Base-by-base conservation (phyloP, 352 stramenopile genomes). In the Pythium sp. region DNA sequence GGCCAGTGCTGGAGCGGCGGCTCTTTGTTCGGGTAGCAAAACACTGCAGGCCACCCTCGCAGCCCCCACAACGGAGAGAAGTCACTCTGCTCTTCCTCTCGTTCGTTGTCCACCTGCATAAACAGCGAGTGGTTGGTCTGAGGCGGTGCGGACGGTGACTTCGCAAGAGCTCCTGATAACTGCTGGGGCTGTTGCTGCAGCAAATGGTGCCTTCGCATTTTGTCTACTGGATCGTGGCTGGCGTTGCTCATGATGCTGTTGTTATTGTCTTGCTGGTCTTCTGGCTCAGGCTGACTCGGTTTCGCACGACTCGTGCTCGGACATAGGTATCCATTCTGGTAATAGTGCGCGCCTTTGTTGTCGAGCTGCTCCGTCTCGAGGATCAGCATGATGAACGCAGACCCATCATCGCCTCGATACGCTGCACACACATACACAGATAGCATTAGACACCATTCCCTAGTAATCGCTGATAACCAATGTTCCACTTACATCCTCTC, bases 41-140 rank as follows among this genome's bases (percentile, higher is more conserved):
- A 95, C 11, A 96, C 81, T 28, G 87, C 86, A 15, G 89, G 87
- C 83, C 84, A 95, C 26, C 80, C 82, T n/a, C 85, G 73, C 53
- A 95, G 71, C 0, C 87, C 86, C 85, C 86, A 94, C 2, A 94
- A 78, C 47, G 89, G 80, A 3, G 85, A 87, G 66, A 94, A 95
- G 62, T 96, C 86, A 26, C 79, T 84, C 34, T 86, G 75, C 36
- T 91, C 81, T 22, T 92, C 83, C 47, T 90, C 79, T 32, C 86
- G 71, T 55, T 89, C 78, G 5, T 71, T 76, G 62, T 84, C 72
- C 9, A 86, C 77, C 32, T 77, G 77, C 78, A 85, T 82, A 62
- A 89, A 89, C 61, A 86, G 63, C 38, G 75, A 69, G 51, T 86
- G 70, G 36, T 77, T 72, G 30, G 57, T 43, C 28, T 77, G 65